These are phyloP conservation scores for Trichoderma citrinoviride DNA, from an alignment of 2,329 filamentous ascomycete species.

Conservation along the genomic window DNA sequence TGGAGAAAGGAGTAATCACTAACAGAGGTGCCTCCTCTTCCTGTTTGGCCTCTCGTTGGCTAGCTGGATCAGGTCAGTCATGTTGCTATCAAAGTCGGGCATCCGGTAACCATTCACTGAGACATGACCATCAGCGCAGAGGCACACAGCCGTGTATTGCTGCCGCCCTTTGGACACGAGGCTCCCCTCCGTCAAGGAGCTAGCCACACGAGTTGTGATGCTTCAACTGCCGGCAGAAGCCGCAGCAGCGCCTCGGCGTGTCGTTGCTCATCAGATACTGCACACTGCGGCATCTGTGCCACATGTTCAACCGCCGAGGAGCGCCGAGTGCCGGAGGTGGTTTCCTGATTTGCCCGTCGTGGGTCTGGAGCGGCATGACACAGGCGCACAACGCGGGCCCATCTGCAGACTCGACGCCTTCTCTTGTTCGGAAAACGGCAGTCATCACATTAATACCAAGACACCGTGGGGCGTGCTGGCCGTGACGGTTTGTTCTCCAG, in stretches of 20 bases:
- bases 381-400: background rate
- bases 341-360: conserved; percentile 1
- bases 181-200: background rate
- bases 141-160: background rate
- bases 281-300: background rate
- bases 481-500: too few relatives aligned
- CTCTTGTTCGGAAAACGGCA: conserved; percentile 6
- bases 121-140: background rate
- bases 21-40: background rate
- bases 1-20: conserved; percentile 11
- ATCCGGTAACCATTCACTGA: background rate
- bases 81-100: background rate
- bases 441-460: background rate
- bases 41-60: background rate
- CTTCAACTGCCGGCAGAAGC: background rate
- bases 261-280: background rate
- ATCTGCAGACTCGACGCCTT: background rate
- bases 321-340: conserved; percentile 8
- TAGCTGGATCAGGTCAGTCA: background rate
- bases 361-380: background rate
- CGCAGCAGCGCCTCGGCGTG: background rate
- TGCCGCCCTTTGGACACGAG: background rate
- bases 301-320: background rate
- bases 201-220: background rate
- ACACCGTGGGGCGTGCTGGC: conserved; percentile 1